Percentiles rank a stretch among this genome's conserved stretches.
Conservation (phyloP, 331 rosid species). For the Saraca asoca region DNA sequence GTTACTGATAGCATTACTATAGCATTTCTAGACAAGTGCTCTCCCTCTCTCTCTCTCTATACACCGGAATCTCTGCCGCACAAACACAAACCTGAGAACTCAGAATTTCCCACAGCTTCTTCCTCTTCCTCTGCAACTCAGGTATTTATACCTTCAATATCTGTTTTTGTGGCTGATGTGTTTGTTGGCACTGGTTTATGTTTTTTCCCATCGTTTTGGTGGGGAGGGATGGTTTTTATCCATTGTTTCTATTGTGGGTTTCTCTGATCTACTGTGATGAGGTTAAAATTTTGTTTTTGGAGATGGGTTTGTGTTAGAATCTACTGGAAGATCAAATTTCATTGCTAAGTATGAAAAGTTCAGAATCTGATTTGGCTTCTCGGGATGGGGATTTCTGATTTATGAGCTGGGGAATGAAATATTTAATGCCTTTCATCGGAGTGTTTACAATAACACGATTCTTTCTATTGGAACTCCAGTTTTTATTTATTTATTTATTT, state of each 20-base stretch:
- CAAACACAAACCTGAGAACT: slow-evolving; percentile 9
- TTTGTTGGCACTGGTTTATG: neutral
- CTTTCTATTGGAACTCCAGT: too few relatives aligned
- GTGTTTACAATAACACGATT: neutral
- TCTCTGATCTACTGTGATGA: slow-evolving; percentile 10
- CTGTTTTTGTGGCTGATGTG: slow-evolving; percentile 11
- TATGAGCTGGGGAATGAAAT: too few relatives aligned
- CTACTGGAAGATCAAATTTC: slow-evolving; percentile 6
- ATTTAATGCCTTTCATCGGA: too few relatives aligned
- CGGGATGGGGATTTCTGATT: neutral
- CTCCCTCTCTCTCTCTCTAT: neutral
- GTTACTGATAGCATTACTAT: slow-evolving; percentile 27
- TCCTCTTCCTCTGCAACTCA: neutral
- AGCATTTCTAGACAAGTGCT: neutral
- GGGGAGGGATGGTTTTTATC: neutral
- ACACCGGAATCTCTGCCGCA: slow-evolving; percentile 33
- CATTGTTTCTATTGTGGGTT: neutral
- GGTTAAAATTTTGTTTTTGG: slow-evolving; percentile 1
- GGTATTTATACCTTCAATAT: slow-evolving; percentile 25
- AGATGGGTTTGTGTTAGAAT: slow-evolving; percentile 25
- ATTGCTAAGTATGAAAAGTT: neutral
- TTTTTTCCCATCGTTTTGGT: neutral
- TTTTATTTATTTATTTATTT: too few relatives aligned
- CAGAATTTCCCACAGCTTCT: too few relatives aligned
- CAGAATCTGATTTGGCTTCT: slow-evolving; percentile 37